A percentile compares a stretch with the other conserved stretches of the same genome.
Conservation (phyloP, 1,139 yeast species). For the Blastobotrys persicus region DNA sequence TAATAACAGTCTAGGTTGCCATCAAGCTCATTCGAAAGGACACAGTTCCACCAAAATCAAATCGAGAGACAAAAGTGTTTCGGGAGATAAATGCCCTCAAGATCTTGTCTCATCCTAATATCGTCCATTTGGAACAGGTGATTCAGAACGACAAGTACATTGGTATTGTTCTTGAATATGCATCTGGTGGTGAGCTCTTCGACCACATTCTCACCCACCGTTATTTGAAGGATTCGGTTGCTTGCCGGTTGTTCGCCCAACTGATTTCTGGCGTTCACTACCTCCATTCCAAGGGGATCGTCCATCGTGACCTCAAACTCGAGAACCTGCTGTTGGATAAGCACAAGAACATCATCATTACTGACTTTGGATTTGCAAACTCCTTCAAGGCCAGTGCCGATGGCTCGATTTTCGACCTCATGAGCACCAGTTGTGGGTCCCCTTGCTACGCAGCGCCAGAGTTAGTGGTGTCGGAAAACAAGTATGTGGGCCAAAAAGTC, state of each 20-base stretch:
- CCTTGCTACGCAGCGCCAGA: constrained; percentile 99
- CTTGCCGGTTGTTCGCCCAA: constrained; percentile 88
- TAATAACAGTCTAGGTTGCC: constrained; percentile 61
- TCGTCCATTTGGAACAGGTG: constrained; percentile 87
- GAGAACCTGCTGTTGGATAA: constrained; percentile 70
- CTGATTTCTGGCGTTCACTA: constrained; percentile 91
- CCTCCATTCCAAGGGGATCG: constrained; percentile 78
- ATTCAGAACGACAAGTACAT: constrained; percentile 91
- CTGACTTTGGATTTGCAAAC: constrained; percentile 91
- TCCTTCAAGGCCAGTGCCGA: constrained; percentile 53
- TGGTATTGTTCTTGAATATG: constrained; percentile 94
- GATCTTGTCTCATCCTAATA: constrained; percentile 86
- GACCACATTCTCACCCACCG: constrained; percentile 88
- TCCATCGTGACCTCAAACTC: constrained; percentile 76
- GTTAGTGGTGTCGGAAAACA: constrained; percentile 79
- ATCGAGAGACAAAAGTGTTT: constrained; percentile 82
- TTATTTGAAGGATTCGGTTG: constrained; percentile 79
- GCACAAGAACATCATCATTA: constrained; percentile 73
- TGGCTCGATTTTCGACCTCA: constrained; percentile 51
- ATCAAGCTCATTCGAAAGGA: constrained; percentile 88
- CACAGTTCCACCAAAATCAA: constrained; percentile 76
- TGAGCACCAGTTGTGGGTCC: constrained; percentile 96
- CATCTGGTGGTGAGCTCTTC: constrained; percentile 95
- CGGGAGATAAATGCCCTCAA: constrained; percentile 91
- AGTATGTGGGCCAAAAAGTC: constrained; percentile 90